phyloP scores from a whole-genome alignment of 2,329 filamentous ascomycete species.

The Cladosporium sp. region DNA sequence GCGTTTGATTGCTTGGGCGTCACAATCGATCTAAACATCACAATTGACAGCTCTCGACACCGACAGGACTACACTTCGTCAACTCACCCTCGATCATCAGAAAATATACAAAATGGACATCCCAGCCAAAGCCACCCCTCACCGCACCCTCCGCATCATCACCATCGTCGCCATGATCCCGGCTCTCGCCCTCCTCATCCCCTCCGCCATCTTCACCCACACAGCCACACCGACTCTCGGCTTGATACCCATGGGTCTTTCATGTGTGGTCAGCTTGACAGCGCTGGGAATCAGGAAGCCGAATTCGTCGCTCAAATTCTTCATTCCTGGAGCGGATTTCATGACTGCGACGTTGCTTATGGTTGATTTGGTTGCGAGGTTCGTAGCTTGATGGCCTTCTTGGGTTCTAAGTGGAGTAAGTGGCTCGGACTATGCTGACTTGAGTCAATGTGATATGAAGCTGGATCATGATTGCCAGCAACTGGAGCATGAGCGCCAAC shows the following conservation, averaged over 20 bases:
- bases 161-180: slow-evolving; percentile 15
- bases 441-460: not conserved
- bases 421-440: not conserved
- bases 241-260: slow-evolving; percentile 20
- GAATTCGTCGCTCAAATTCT: not conserved
- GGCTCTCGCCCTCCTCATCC: slow-evolving; percentile 18
- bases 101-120: too few species aligned
- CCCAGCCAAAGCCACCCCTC: too few species aligned
- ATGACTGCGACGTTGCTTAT: not conserved
- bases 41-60: too few species aligned
- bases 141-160: slow-evolving; percentile 17
- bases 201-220: slow-evolving; percentile 16
- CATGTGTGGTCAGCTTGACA: slow-evolving; percentile 8
- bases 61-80: too few species aligned
- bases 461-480: not conserved
- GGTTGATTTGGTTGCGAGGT: not conserved
- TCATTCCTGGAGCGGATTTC: not conserved
- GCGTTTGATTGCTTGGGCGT: too few species aligned
- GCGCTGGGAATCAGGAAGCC: slow-evolving; percentile 10
- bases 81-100: too few species aligned
- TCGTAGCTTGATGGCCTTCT: too few species aligned
- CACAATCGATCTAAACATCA: too few species aligned
- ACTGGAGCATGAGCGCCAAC: not conserved
- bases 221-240: slow-evolving; percentile 12
- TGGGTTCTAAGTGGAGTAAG: too few species aligned